Base-by-base conservation (phyloP, 768 basidiomycete species). In the Mycena galericulata region DNA sequence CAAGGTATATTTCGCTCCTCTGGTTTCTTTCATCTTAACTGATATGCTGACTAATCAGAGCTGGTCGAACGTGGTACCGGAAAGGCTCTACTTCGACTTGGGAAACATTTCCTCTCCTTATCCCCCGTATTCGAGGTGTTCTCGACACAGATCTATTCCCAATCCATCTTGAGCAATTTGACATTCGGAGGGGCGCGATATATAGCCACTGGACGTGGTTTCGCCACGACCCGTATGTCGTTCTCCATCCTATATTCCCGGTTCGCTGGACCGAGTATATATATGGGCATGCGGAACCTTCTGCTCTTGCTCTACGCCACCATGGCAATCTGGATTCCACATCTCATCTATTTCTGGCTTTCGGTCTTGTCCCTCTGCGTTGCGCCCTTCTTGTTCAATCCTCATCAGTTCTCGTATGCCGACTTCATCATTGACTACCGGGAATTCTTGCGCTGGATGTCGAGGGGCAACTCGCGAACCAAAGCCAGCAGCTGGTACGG, bases 401-500 rank as follows among this genome's bases (percentile, higher is more conserved):
- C 98, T n/a, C 97, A 99, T 80, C 98, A 99, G 80, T 99, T 99
- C 88, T 95, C 95, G 12, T 95, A 92, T 78, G 82, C 95, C 74
- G 98, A 99, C 82, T 99, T 97, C 82, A 92, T 99, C 82, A 96
- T 99, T 78, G 98, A 99, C 81, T 99, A 99, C 79, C 92, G 98
- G 63, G 98, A 99, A 78, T 98, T 97, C 85, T 80, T 99, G 53
- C 91, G 98, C 53, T 99, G 98, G 98, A 99, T 99, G 97, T 98
- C 95, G 12, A 90, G 98, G 64, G 98, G 98, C 63, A 99, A 99
- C 81, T 98, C 98, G 51, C 86, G 96, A 74, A 92, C 95, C 18
- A 97, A 98, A 77, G 93, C 94, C 55, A 99, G 97, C 82, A 97
- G 95, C 71, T 99, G 98, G 98, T 97, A 99, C 78, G 98, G 98